Base-by-base conservation (phyloP, 2,329 filamentous ascomycete species). In the Lachnellula subtilissima region DNA sequence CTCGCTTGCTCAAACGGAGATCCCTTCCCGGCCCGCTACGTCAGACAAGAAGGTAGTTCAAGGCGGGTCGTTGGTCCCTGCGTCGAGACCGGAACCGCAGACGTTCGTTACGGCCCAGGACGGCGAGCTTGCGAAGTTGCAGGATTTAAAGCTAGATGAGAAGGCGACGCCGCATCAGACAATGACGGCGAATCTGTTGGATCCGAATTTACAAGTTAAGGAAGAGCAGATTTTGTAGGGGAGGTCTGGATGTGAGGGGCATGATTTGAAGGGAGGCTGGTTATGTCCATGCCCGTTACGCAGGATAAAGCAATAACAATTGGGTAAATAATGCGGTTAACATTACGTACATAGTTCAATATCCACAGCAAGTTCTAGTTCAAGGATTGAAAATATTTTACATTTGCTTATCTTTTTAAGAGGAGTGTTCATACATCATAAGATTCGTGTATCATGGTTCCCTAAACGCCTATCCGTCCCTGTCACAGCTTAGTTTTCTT, bases 91-190 rank as follows among this genome's bases (percentile, higher is more conserved):
- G 14, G 66, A 64, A 55, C 61, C 61, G 3, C 50, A 56, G 1
- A 51, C 52, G 2, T 67, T 67, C 35, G 55, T 62, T 9, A 68
- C 66, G 1, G 63, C 64, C 7, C 37, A 42, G 11, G 63, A 67
- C n/a, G 58, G 53, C 1, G 5, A 62, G 0, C 48, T 63, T 14
- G 42, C 55, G 12, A 19, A 25, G 42, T 14, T 59, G 4, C 32
- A 53, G 5, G 43, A 39, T 6, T 45, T 60, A 17, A 50, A 28
- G 17, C 47, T 66, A 8, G 58, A 57, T 32, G 63, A 65, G 53
- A 61, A 61, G 49, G 48, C 48, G 22, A 55, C 39, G 8, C 48
- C 51, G 22, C 61, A 60, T 51, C 15, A n/a, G 5, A 61, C 56
- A 8, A 14, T 1, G 6, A 55, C 54, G 12, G 57, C 57, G n/a